Percentiles rank a stretch among this genome's conserved stretches.
These are phyloP conservation scores for Zygoascus flipseniorum DNA, from an alignment of 805 yeast species.

Conservation along the genomic window DNA sequence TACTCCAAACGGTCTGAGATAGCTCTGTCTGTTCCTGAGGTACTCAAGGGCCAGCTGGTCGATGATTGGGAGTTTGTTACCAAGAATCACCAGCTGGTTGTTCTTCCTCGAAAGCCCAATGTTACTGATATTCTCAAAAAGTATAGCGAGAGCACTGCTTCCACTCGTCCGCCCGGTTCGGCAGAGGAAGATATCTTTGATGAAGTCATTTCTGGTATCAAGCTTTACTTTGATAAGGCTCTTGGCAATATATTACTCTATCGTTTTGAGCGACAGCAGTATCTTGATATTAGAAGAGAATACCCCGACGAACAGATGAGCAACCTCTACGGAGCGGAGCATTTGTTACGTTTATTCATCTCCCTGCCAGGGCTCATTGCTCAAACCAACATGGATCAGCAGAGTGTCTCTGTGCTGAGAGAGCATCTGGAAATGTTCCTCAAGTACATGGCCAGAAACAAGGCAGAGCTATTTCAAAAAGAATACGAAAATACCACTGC, in stretches of 20 bases:
- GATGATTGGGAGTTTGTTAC: conserved; percentile 94
- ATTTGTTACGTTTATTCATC: conserved; percentile 66
- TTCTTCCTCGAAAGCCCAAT: conserved; percentile 51
- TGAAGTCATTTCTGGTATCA: conserved; percentile 67
- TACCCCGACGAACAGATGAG: conserved; percentile 31
- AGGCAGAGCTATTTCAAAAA: conserved; percentile 29
- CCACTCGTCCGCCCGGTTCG: conserved; percentile 21
- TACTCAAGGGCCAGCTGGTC: conserved; percentile 62
- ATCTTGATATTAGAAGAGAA: conserved; percentile 38
- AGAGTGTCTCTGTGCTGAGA: conserved; percentile 49
- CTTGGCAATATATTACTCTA: conserved; percentile 63
- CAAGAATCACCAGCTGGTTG: conserved; percentile 61
- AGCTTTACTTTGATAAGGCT: conserved; percentile 48
- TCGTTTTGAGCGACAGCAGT: conserved; percentile 71
- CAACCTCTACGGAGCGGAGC: conserved; percentile 71
- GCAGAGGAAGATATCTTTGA: conserved; percentile 44
- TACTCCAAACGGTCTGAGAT: conserved; percentile 40
- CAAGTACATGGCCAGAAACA: conserved; percentile 41
- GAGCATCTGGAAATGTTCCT: conserved; percentile 48
- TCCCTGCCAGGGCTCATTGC: conserved; percentile 77
- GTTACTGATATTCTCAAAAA: conserved; percentile 46
- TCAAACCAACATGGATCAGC: conserved; percentile 73
- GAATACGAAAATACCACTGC: conserved; percentile 47
- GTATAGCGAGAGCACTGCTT: conserved; percentile 32
- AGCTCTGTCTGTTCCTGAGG: conserved; percentile 49